These are phyloP conservation scores for Xylariaceae sp. DNA, from an alignment of 2,329 filamentous ascomycete genomes.

Conservation along the genomic window DNA sequence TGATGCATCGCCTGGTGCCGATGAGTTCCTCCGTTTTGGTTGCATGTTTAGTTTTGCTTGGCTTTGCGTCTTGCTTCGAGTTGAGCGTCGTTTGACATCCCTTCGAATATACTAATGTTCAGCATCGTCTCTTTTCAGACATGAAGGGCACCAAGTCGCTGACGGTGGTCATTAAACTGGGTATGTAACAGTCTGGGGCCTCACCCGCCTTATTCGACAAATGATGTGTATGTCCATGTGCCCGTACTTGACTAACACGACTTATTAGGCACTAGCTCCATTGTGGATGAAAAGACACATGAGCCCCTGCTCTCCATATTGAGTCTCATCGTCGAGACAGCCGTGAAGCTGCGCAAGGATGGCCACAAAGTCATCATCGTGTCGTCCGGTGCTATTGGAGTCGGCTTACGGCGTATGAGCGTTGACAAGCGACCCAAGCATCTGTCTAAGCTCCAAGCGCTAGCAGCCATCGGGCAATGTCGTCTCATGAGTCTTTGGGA, in stretches of 20 bases:
- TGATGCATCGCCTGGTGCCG: background rate
- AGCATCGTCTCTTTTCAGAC: conserved; percentile 38
- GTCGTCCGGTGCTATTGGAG: conserved; percentile 93
- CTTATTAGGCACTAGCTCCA: conserved; percentile 91
- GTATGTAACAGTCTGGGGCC: conserved; percentile 46
- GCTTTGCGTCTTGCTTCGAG: background rate
- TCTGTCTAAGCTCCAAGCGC: conserved; percentile 82
- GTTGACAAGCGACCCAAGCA: conserved; percentile 84
- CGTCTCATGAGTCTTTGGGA: conserved; percentile 95
- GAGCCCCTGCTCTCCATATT: conserved; percentile 89
- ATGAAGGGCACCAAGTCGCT: conserved; percentile 65
- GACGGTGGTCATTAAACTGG: conserved; percentile 82
- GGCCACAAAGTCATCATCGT: conserved; percentile 94
- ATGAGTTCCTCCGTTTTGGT: background rate
- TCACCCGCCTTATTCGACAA: background rate
- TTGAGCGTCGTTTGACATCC: background rate
- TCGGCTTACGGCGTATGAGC: conserved; percentile 87
- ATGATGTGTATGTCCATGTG: background rate
- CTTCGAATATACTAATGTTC: conserved; percentile 16
- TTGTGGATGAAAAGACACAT: conserved; percentile 93
- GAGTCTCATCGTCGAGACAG: conserved; percentile 90
- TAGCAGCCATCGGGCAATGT: conserved; percentile 95
- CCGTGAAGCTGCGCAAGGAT: conserved; percentile 79
- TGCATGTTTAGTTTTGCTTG: conserved; percentile 1
- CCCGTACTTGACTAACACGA: conserved; percentile 1